Percentiles rank a stretch among this genome's conserved stretches.
phyloP scores from a whole-genome alignment of 805 yeast genomes.

The Komagataella pseudopastoris region DNA sequence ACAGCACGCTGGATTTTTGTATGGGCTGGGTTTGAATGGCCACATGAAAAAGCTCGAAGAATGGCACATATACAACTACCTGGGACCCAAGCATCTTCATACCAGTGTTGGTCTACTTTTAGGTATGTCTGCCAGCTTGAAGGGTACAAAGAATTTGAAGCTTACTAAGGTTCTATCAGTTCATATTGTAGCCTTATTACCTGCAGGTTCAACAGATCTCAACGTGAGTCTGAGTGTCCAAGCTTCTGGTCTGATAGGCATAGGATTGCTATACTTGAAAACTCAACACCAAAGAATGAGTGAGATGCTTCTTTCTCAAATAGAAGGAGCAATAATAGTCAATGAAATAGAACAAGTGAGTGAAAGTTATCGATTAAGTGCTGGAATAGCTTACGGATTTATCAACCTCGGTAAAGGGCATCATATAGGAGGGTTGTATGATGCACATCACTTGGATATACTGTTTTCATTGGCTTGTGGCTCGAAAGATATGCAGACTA shows the following conservation, averaged over 20 bases:
- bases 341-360: slow-evolving; percentile 45
- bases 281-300: slow-evolving; percentile 81
- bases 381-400: slow-evolving; percentile 80
- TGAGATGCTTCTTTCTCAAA: slow-evolving; percentile 60
- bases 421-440: slow-evolving; percentile 40
- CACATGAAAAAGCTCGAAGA: slow-evolving; percentile 75
- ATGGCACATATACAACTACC: slow-evolving; percentile 90
- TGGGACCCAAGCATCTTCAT: slow-evolving; percentile 77
- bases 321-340: slow-evolving; percentile 26
- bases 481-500: slow-evolving; percentile 49
- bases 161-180: slow-evolving; percentile 85
- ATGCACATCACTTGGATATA: slow-evolving; percentile 48
- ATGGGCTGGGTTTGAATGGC: slow-evolving; percentile 87
- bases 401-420: slow-evolving; percentile 71
- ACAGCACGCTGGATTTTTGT: slow-evolving; percentile 89
- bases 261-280: slow-evolving; percentile 71
- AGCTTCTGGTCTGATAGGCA: slow-evolving; percentile 82
- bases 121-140: slow-evolving; percentile 86
- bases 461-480: slow-evolving; percentile 41
- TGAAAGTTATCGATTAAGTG: slow-evolving; percentile 77
- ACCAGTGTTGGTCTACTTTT: slow-evolving; percentile 79
- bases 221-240: slow-evolving; percentile 77
- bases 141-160: slow-evolving; percentile 74
- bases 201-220: slow-evolving; percentile 81
- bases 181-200: slow-evolving; percentile 83